A percentile compares a stretch with the other conserved stretches of the same genome.
Evolutionary conservation across 345 rosid species (phyloP).

Genomic region (Euphorbia peplus): DNA sequence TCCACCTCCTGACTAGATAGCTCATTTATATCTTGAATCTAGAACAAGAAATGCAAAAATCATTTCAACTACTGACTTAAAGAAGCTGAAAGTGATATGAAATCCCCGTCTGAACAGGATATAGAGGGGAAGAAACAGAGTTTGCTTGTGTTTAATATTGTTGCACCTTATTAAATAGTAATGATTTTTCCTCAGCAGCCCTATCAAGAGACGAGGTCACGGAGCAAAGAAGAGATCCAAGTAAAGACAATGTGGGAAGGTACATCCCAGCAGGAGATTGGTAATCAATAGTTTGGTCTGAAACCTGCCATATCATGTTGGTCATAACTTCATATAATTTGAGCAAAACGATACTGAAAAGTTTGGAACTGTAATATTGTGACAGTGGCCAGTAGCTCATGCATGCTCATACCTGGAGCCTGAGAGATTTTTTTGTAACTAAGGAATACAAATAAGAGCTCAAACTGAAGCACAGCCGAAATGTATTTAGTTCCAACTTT

Average conservation of each 20-base stretch:
- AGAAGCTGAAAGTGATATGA: not conserved
- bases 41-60: conserved; percentile 12
- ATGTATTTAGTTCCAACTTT: conserved; percentile 53
- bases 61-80: not conserved
- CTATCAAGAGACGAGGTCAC: conserved; percentile 69
- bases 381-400: conserved; percentile 3
- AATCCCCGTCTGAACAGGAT: not conserved
- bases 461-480: conserved; percentile 68
- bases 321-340: not conserved
- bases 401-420: conserved; percentile 58
- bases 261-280: conserved; percentile 44
- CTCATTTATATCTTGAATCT: conserved; percentile 90
- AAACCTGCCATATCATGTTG: conserved; percentile 42
- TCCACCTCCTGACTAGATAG: conserved; percentile 95
- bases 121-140: not conserved
- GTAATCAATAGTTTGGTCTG: conserved; percentile 41
- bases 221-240: conserved; percentile 63
- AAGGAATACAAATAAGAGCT: conserved; percentile 76
- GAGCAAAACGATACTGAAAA: not conserved
- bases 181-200: conserved; percentile 83
- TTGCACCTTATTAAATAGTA: conserved; percentile 70
- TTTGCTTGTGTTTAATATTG: not conserved
- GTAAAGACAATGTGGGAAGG: conserved; percentile 64
- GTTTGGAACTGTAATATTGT: not conserved
- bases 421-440: conserved; percentile 70